These are phyloP conservation scores for Bolboschoenoplectus hybrid DNA, from an alignment of 202 grass and related monocot species.

Conservation along the genomic window DNA sequence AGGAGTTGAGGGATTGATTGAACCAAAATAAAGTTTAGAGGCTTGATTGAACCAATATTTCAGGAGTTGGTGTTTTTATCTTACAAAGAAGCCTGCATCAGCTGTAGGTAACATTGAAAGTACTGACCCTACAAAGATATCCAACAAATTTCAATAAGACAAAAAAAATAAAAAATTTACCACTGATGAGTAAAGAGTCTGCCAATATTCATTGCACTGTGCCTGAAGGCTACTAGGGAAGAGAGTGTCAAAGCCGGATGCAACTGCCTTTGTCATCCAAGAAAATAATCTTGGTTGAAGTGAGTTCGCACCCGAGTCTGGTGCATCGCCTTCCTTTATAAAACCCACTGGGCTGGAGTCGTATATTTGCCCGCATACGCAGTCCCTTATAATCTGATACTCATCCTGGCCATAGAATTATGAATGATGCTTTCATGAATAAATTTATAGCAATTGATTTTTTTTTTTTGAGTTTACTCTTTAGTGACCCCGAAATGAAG, in stretches of 20 bases:
- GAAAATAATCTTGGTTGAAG: conserved; percentile 59
- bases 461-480: conserved; percentile 2
- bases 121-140: not conserved
- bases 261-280: conserved; percentile 71
- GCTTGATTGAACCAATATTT: not conserved
- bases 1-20: conserved; percentile 6
- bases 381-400: conserved; percentile 74
- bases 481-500: conserved; percentile 25
- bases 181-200: conserved; percentile 76
- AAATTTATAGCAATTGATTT: not conserved
- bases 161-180: conserved; percentile 46
- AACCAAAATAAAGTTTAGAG: not conserved
- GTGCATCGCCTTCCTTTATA: conserved; percentile 56
- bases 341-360: conserved; percentile 88
- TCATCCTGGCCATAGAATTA: conserved; percentile 57
- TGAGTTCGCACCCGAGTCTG: conserved; percentile 47
- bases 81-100: not conserved
- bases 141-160: not conserved
- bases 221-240: conserved; percentile 91
- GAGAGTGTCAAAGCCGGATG: conserved; percentile 84
- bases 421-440: not conserved
- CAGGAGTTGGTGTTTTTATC: not conserved
- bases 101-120: not conserved
- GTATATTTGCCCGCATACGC: conserved; percentile 83
- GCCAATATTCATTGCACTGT: conserved; percentile 91